Base-by-base conservation (phyloP, 306 rosid species). In the Fragaria ananassa region DNA sequence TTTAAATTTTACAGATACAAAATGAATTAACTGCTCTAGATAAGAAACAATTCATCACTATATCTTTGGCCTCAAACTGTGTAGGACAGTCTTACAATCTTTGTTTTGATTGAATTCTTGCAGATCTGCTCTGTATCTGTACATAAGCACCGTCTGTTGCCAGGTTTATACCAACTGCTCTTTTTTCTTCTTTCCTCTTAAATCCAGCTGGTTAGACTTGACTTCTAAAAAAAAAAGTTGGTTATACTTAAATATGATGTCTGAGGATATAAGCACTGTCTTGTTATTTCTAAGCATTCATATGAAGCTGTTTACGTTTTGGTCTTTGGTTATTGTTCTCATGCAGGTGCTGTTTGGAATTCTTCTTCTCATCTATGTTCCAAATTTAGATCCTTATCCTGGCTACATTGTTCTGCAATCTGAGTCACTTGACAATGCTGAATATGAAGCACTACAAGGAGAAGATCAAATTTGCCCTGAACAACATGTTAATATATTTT, bases 391-490 rank as follows among this genome's bases (percentile, higher is more conserved):
- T 86, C 96, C 96, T 71, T 81, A 84, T 79, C 80, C 91, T 61
- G 93, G 92, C 12, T 86, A 87, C 71, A 44, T 70, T 44, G 68
- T 73, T 49, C 47, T 70, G 69, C 85, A 81, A 83, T 46, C 84
- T 10, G 97, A 87, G 53, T 8, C 80, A 79, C 87, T 83, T 66
- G 84, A 85, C 79, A 80, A 88, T 77, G 81, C 75, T 44, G 97
- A 85, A 75, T 91, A 91, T 70, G 93, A 88, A 81, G 88, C 82
- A 71, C 84, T 91, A 77, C 78, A 83, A 57, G 93, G 85, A 56
- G 92, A 81, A 79, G 92, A 91, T 58, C 84, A 88, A 79, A 88
- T 89, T 75, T 93, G 34, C 85, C 98, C 97, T 3, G 98, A 93
- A 82, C 85, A 88, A 75, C 80, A 68, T 37, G 90, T 54, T 53